Evolutionary conservation across 495 filamentous ascomycete genomes (phyloP).

Genomic region (Parmelia sp.): DNA sequence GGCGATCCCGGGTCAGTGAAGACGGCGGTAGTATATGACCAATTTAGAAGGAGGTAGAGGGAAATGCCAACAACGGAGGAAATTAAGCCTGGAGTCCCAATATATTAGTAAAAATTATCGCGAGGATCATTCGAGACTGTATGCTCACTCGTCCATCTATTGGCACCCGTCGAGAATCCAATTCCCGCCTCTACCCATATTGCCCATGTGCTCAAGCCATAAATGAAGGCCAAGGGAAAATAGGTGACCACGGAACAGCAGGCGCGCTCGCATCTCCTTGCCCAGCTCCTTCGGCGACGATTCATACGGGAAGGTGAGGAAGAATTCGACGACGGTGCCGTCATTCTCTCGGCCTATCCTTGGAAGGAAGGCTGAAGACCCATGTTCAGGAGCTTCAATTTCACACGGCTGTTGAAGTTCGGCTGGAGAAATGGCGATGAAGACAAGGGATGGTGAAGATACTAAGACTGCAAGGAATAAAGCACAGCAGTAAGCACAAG

Average conservation of each 20-base stretch:
- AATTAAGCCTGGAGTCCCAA: constrained; percentile 32
- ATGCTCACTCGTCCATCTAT: constrained; percentile 16
- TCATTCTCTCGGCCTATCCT: constrained; percentile 10
- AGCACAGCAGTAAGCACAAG: no score
- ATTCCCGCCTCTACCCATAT: constrained; percentile 78
- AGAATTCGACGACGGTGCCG: constrained; percentile 38
- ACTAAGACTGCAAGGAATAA: neutral
- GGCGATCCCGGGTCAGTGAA: constrained; percentile 83
- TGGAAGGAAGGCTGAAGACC: neutral
- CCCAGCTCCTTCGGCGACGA: constrained; percentile 53
- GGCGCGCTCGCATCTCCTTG: constrained; percentile 70
- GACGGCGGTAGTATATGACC: constrained; percentile 83
- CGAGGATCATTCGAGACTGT: constrained; percentile 37
- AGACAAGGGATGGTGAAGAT: neutral
- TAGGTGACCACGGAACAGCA: constrained; percentile 77
- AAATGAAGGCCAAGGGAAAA: constrained; percentile 85
- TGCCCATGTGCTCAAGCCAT: constrained; percentile 83
- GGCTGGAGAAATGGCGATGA: neutral
- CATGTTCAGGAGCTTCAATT: neutral
- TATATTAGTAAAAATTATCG: constrained; percentile 12
- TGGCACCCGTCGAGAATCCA: constrained; percentile 46
- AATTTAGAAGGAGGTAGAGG: constrained; percentile 75
- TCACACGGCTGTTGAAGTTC: neutral
- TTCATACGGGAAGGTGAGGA: constrained; percentile 44
- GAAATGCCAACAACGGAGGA: constrained; percentile 55